These are phyloP conservation scores for Aaosphaeria pasadenensis DNA, from an alignment of 2,329 filamentous ascomycete species.

Conservation along the genomic window DNA sequence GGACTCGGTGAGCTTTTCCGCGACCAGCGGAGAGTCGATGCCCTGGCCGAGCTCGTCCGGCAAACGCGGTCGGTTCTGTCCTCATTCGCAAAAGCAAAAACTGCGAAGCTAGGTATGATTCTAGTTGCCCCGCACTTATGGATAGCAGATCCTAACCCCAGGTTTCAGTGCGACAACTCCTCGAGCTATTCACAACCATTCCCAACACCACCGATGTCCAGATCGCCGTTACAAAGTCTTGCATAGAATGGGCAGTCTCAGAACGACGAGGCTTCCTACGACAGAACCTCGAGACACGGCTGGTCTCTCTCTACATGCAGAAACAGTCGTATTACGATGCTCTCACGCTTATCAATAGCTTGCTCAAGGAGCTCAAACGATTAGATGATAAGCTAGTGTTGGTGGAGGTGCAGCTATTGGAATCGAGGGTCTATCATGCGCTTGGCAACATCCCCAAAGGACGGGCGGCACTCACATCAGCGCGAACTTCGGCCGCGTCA, in stretches of 20 bases:
- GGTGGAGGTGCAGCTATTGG: conserved; percentile 95
- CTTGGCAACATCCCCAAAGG: conserved; percentile 96
- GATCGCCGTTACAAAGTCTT: conserved; percentile 94
- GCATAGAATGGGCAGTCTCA: conserved; percentile 97
- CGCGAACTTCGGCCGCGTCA: conserved; percentile 90
- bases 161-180: conserved; percentile 79
- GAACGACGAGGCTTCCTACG: conserved; percentile 94
- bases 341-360: conserved; percentile 91
- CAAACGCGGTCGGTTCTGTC: conserved; percentile 89
- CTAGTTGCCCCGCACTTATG: too few relatives aligned
- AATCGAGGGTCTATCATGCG: conserved; percentile 96
- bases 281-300: conserved; percentile 94
- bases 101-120: conserved; percentile 84
- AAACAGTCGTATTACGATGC: conserved; percentile 98
- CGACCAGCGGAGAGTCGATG: conserved; percentile 77
- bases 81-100: conserved; percentile 98
- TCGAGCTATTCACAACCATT: conserved; percentile 92
- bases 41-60: conserved; percentile 85
- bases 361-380: conserved; percentile 94
- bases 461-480: conserved; percentile 88
- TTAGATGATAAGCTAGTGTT: conserved; percentile 97
- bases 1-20: conserved; percentile 89
- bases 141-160: too few relatives aligned
- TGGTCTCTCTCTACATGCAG: conserved; percentile 91
- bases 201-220: conserved; percentile 94